phyloP scores from a whole-genome alignment of 1,284 basidiomycete species.

The Lignosus rhinocerotis region DNA sequence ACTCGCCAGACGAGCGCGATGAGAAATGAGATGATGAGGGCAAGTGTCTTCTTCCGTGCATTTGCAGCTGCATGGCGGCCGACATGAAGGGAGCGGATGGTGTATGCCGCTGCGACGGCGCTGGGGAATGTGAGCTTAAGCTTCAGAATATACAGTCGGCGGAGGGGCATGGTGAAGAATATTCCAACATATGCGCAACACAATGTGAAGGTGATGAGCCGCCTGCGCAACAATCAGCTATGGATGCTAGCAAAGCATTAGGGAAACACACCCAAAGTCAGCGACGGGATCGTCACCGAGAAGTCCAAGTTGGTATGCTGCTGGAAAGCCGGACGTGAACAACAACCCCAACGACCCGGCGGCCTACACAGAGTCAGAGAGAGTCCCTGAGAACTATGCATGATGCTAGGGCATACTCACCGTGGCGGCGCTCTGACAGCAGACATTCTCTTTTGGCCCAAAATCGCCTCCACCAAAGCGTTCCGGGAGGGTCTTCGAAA shows the following conservation, averaged over 20 bases:
- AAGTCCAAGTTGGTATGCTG: constrained; percentile 55
- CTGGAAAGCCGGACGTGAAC: constrained; percentile 66
- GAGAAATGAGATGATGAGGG: constrained; percentile 50
- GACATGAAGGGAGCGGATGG: constrained; percentile 65
- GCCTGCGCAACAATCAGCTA: constrained; percentile 7
- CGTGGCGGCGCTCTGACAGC: constrained; percentile 55
- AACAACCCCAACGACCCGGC: constrained; percentile 60
- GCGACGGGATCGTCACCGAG: constrained; percentile 51
- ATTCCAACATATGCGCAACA: constrained; percentile 66
- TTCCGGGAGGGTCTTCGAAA: constrained; percentile 50
- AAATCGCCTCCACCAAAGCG: constrained; percentile 58
- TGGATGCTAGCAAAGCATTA: constrained; percentile 5
- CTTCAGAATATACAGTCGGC: constrained; percentile 66
- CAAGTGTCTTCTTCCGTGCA: constrained; percentile 59
- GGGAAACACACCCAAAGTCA: constrained; percentile 20
- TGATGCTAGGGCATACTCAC: constrained; percentile 22
- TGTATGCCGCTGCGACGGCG: constrained; percentile 67
- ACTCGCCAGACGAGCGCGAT: constrained; percentile 55
- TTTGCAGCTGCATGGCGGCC: constrained; percentile 48
- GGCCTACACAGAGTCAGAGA: constrained; percentile 31
- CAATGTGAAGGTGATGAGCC: constrained; percentile 56
- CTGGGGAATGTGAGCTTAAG: constrained; percentile 71
- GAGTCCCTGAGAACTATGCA: background rate
- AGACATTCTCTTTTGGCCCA: constrained; percentile 70
- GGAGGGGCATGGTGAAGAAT: constrained; percentile 66